Base-by-base conservation (phyloP, 257 asterid genomes). In the Capsicum pubescens region DNA sequence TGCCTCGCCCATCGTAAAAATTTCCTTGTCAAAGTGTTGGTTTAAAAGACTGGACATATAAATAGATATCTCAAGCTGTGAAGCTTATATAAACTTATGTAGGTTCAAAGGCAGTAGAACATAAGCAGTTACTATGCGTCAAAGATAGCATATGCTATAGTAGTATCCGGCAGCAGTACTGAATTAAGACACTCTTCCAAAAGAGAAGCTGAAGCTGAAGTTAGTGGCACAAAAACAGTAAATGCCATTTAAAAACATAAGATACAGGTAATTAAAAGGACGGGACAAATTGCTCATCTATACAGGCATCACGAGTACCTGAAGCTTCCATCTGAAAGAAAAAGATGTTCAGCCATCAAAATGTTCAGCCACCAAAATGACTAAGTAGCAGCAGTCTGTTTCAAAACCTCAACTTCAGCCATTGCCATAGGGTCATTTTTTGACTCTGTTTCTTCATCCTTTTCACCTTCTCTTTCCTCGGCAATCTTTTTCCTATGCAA, bases 391-490 rank as follows among this genome's bases (percentile, higher is more conserved):
- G 88, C 89, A 82, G 83, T 92, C 46, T 91, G 92, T 84, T 87
- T 90, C 92, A 94, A 89, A 81, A 90, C 95, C 85, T 92, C 93
- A 0, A 92, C 95, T 88, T 94, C 99, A 26, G 97, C 97, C 86
- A 9, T 50, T 50, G 92, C 93, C 97, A 95, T 94, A 0, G 95
- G 97, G 82, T 94, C 98, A 17, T 87, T 90, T 48, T 48, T 78
- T 44, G 44, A 85, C 48, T 77, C 90, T 6, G 79, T 68, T 36
- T 88, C 94, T 52, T 94, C 95, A 0, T 91, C 98, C 86, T 92
- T 93, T 83, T 95, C 98, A 32, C 99, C 98, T 26, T 95, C 98
- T 87, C 95, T 86, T 77, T 93, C 95, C 88, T 94, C 98, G 0
- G 95, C 95, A 90, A 93, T 66, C 85, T 95, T 95, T 93, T 93